Evolutionary conservation across 2,329 filamentous ascomycete species (phyloP).

Genomic region (Elsinoe fawcettii): DNA sequence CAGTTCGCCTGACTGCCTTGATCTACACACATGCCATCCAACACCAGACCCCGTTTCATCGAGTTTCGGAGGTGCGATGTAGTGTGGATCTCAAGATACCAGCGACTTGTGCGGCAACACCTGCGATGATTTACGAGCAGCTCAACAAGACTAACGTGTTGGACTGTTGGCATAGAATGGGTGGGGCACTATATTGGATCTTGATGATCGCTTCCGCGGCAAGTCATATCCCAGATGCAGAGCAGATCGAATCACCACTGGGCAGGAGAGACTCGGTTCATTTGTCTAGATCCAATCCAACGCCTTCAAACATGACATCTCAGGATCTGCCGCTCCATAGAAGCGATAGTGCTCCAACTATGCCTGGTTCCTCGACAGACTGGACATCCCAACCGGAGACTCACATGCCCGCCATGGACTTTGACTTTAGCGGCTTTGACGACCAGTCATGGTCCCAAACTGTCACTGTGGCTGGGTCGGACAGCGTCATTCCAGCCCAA

Average conservation of each 20-base stretch:
- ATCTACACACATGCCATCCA: conserved; percentile 26
- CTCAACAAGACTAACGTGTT: conserved; percentile 24
- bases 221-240: conserved; percentile 20
- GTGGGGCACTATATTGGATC: conserved; percentile 29
- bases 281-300: background rate
- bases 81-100: background rate
- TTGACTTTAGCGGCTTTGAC: conserved; percentile 1
- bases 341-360: background rate
- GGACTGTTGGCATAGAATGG: conserved; percentile 28
- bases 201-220: conserved; percentile 27
- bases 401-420: background rate
- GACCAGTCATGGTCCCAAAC: background rate
- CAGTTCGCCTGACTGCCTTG: conserved; percentile 23
- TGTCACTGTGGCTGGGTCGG: background rate
- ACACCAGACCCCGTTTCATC: conserved; percentile 22
- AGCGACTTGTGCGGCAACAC: conserved; percentile 6
- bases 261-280: background rate
- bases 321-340: background rate
- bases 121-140: conserved; percentile 21
- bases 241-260: background rate
- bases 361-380: background rate
- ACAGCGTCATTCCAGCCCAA: background rate
- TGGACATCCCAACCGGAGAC: background rate
- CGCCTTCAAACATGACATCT: background rate
- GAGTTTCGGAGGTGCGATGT: conserved; percentile 15